Conservation (phyloP, 805 yeast species). For the Brettanomyces bruxellensis region DNA sequence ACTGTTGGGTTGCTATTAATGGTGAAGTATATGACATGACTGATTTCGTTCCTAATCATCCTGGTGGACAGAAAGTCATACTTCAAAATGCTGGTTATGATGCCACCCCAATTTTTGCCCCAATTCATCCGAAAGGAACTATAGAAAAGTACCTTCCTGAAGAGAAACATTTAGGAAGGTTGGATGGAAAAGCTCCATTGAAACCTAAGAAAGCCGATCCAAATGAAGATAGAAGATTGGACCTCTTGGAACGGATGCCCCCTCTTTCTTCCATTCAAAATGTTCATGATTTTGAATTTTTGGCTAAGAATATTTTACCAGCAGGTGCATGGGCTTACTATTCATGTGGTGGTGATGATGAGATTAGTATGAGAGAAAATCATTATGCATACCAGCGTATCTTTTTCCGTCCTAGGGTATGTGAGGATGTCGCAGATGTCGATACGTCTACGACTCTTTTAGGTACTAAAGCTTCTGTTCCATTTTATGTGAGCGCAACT, state of each 20-base stretch:
- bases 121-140: constrained; percentile 87
- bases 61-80: constrained; percentile 43
- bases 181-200: constrained; percentile 27
- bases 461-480: constrained; percentile 61
- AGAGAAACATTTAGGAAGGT: constrained; percentile 52
- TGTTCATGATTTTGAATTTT: constrained; percentile 75
- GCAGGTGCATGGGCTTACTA: constrained; percentile 89
- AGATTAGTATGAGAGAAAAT: constrained; percentile 81
- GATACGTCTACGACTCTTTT: constrained; percentile 67
- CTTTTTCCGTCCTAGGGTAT: constrained; percentile 75
- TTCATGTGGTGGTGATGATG: constrained; percentile 89
- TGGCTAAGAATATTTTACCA: constrained; percentile 73
- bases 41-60: constrained; percentile 37
- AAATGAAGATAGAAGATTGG: constrained; percentile 35
- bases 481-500: constrained; percentile 87
- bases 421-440: constrained; percentile 71
- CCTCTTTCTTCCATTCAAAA: constrained; percentile 63
- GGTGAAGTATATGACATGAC: constrained; percentile 75
- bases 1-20: constrained; percentile 81
- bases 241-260: constrained; percentile 47
- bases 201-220: constrained; percentile 27
- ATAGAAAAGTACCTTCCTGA: constrained; percentile 51
- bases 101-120: constrained; percentile 66
- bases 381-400: constrained; percentile 83
- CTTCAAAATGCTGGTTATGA: constrained; percentile 41